Base-by-base conservation (phyloP, 495 filamentous ascomycete species). In the Penicillium verhagenii region DNA sequence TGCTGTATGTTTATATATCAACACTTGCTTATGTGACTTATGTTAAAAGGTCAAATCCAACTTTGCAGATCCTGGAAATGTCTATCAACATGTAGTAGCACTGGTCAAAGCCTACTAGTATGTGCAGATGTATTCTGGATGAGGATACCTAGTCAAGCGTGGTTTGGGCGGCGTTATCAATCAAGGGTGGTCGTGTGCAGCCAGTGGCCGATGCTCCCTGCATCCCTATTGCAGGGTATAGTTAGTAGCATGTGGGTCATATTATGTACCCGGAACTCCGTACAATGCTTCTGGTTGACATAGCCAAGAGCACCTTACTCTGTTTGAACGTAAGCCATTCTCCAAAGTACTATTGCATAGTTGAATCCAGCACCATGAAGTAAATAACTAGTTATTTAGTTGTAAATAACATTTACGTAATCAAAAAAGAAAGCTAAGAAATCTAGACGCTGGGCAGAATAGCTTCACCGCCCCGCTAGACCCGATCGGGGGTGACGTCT, bases 401-500 rank as follows among this genome's bases (percentile, higher is more conserved):
- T n/a, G n/a, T n/a, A n/a, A n/a, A n/a, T n/a, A n/a, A n/a, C 10
- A 28, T 5, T 28, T 28, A 35, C 13, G 33, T 35, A 35, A 35
- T 35, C 33, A 35, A 9, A 9, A 35, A 33, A 35, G 26, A 9
- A 35, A 33, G 7, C 6, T 35, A n/a, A 35, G 14, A 4, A 35
- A 35, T 16, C 20, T 45, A 25, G 9, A 45, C 23, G 7, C 26
- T 33, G 44, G 62, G 62, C 62, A 68, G 54, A 67, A 67, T 28
- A 8, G 14, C 1, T 31, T 53, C 54, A 60, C 65, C 64, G 60
- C 47, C 47, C 33, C 43, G 46, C 67, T 70, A 70, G 47, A 48
- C 67, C 67, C 43, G 58, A 59, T 63, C 39, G 40, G 66, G 66
- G 53, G 54, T 68, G 64, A 67, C 61, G 59, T 67, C 58, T 67